phyloP scores from a whole-genome alignment of 768 basidiomycete species.

The Mycena epipterygia region DNA sequence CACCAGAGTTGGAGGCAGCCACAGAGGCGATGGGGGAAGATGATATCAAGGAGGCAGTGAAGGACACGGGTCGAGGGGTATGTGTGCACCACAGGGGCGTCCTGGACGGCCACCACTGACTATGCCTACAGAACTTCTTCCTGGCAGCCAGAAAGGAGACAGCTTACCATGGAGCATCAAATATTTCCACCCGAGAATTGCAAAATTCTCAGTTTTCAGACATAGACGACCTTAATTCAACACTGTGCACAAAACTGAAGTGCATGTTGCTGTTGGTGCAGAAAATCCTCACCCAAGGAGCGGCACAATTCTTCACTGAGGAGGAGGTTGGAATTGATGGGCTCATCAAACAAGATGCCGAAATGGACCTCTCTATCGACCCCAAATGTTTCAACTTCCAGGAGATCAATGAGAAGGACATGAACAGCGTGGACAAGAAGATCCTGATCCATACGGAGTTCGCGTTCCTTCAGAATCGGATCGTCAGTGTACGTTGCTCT shows the following conservation, averaged over 20 bases:
- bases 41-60: background rate
- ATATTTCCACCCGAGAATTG: background rate
- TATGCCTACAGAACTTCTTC: background rate
- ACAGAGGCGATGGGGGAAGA: background rate
- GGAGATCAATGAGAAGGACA: background rate
- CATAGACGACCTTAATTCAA: background rate
- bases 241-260: background rate
- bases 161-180: background rate
- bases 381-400: background rate
- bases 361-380: background rate
- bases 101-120: background rate
- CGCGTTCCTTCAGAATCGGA: background rate
- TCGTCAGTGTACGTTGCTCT: background rate
- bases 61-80: background rate
- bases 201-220: background rate
- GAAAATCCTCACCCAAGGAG: background rate
- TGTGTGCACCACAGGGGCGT: background rate
- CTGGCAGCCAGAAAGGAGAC: background rate
- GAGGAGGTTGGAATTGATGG: background rate
- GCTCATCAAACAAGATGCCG: background rate
- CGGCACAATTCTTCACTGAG: background rate
- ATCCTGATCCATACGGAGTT: background rate
- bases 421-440: background rate
- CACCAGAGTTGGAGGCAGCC: background rate
- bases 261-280: background rate